A percentile compares a stretch with the other conserved stretches of the same genome.
Evolutionary conservation across 1,284 basidiomycete genomes (phyloP).

Genomic region (Stereum hirsutum): DNA sequence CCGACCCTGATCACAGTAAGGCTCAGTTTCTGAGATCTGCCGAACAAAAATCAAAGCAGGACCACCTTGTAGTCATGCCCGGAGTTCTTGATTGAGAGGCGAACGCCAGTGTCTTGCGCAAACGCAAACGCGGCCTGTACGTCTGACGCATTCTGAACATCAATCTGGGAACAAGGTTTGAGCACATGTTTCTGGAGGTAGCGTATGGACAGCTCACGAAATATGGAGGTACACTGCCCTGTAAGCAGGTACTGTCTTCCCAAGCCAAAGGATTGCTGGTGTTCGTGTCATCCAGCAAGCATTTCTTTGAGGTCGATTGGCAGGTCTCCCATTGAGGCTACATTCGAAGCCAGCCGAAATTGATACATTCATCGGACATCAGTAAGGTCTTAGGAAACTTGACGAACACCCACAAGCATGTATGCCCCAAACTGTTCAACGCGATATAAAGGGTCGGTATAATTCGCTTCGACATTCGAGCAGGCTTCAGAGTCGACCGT

Average conservation of each 20-base stretch:
- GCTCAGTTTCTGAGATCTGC: too few relatives aligned
- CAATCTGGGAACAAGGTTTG: slow-evolving; percentile 1
- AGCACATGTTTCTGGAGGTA: background rate
- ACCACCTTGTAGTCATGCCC: slow-evolving; percentile 33
- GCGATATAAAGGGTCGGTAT: slow-evolving; percentile 12
- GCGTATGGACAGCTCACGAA: slow-evolving; percentile 16
- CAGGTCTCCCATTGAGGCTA: slow-evolving; percentile 25
- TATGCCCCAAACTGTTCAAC: slow-evolving; percentile 19
- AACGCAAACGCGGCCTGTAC: slow-evolving; percentile 25
- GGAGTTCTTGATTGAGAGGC: slow-evolving; percentile 30
- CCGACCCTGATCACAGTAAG: too few relatives aligned
- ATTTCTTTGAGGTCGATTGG: slow-evolving; percentile 14
- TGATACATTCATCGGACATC: too few relatives aligned
- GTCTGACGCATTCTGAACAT: slow-evolving; percentile 19
- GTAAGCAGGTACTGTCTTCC: slow-evolving; percentile 14
- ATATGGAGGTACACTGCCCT: slow-evolving; percentile 22
- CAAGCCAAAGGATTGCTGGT: slow-evolving; percentile 18
- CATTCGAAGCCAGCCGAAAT: background rate
- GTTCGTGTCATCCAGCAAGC: slow-evolving; percentile 16
- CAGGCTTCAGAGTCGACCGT: slow-evolving; percentile 17
- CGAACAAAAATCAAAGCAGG: too few relatives aligned
- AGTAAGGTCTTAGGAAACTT: too few relatives aligned
- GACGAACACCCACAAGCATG: slow-evolving; percentile 17
- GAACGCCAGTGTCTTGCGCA: slow-evolving; percentile 21
- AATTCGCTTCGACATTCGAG: slow-evolving; percentile 18